These are phyloP conservation scores for Candida ovalis DNA, from an alignment of 805 yeast species.

Conservation along the genomic window DNA sequence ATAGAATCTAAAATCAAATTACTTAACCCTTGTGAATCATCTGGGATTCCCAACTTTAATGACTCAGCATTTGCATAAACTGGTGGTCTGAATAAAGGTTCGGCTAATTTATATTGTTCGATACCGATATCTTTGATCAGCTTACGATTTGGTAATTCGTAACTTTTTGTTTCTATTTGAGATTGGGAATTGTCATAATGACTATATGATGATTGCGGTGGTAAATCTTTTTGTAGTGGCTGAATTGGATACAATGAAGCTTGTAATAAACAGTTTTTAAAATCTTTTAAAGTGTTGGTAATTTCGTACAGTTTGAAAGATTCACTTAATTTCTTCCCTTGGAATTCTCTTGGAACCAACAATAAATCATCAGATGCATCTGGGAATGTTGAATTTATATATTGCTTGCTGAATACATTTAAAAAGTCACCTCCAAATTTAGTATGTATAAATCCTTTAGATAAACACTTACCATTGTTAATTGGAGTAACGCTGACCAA, in stretches of 20 bases:
- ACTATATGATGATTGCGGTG: constrained; percentile 33
- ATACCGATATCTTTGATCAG: constrained; percentile 41
- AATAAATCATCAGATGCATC: constrained; percentile 27
- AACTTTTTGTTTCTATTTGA: constrained; percentile 42
- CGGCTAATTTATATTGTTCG: constrained; percentile 55
- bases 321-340: constrained; percentile 27
- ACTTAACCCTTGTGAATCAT: constrained; percentile 48
- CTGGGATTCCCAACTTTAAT: constrained; percentile 29
- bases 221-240: constrained; percentile 23
- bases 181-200: constrained; percentile 25
- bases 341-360: constrained; percentile 32
- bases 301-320: constrained; percentile 40
- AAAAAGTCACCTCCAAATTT: constrained; percentile 84
- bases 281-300: constrained; percentile 42
- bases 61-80: neutral
- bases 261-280: constrained; percentile 36
- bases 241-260: constrained; percentile 28
- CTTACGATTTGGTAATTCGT: constrained; percentile 57
- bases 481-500: constrained; percentile 73
- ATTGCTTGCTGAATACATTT: constrained; percentile 57
- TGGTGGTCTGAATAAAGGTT: constrained; percentile 66
- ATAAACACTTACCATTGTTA: constrained; percentile 66
- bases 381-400: constrained; percentile 35
- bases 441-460: constrained; percentile 61
- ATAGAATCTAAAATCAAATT: constrained; percentile 43